Evolutionary conservation across 73 alveolate genomes (phyloP).

Genomic region (Stentor roeselii): DNA sequence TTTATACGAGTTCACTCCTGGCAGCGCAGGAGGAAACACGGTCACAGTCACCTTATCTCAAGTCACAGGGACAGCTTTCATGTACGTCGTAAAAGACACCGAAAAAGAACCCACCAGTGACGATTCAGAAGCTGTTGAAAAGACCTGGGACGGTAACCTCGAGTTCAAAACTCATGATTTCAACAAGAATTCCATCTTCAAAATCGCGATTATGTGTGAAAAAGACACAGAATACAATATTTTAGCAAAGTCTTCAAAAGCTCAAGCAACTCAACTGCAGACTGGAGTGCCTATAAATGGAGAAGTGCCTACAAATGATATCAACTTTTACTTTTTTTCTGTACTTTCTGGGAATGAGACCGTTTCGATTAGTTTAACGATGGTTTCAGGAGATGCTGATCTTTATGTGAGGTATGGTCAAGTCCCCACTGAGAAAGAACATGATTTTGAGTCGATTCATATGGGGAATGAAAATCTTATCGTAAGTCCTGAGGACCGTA

Average conservation of each 20-base stretch:
- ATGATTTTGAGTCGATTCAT: neutral
- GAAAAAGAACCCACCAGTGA: neutral
- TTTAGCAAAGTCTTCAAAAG: neutral
- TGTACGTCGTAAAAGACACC: neutral
- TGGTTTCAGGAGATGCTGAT: conserved; percentile 29
- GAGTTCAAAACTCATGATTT: neutral
- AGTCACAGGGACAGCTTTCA: neutral
- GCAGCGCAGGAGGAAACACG: neutral
- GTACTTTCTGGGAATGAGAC: neutral
- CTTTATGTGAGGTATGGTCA: conserved; percentile 13
- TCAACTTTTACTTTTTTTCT: neutral
- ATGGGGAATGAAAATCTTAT: conserved; percentile 22
- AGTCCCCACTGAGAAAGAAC: neutral
- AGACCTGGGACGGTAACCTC: neutral
- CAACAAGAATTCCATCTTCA: neutral
- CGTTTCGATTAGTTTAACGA: conserved; percentile 13
- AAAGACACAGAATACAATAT: neutral
- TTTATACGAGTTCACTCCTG: neutral
- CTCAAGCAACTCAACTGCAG: neutral
- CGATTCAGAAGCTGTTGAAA: neutral
- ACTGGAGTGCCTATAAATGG: neutral
- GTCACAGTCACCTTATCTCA: neutral
- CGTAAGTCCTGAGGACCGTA: neutral
- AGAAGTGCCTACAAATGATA: neutral
- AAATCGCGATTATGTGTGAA: neutral